These are phyloP conservation scores for Hypholoma sublateritium DNA, from an alignment of 768 basidiomycete species.

Conservation along the genomic window DNA sequence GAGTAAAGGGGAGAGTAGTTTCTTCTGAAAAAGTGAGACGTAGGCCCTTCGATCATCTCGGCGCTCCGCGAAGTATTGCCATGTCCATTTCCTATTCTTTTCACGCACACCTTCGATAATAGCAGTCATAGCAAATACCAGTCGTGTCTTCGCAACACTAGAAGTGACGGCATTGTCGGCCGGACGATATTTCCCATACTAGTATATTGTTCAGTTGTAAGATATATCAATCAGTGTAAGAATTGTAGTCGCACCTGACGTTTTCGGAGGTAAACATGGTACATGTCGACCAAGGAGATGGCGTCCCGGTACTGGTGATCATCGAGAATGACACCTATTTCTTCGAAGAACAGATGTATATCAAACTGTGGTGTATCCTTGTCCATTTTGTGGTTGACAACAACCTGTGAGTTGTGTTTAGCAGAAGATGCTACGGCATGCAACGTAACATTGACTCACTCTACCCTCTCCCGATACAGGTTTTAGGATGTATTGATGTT, in stretches of 20 bases:
- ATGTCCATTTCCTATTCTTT: slow-evolving; percentile 83
- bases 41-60: slow-evolving; percentile 86
- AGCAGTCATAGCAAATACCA: slow-evolving; percentile 77
- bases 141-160: slow-evolving; percentile 66
- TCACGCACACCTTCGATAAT: slow-evolving; percentile 85
- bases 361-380: slow-evolving; percentile 82
- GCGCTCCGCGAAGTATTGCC: slow-evolving; percentile 86
- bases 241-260: slow-evolving; percentile 54
- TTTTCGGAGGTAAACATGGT: slow-evolving; percentile 89
- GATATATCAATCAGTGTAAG: slow-evolving; percentile 1
- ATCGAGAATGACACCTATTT: slow-evolving; percentile 90
- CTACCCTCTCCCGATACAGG: slow-evolving; percentile 95
- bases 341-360: slow-evolving; percentile 84
- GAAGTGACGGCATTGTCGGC: slow-evolving; percentile 53
- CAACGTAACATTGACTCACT: slow-evolving; percentile 39
- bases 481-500: slow-evolving; percentile 92
- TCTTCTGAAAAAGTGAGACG: slow-evolving; percentile 81
- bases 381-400: slow-evolving; percentile 79
- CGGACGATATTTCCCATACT: slow-evolving; percentile 87
- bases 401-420: slow-evolving; percentile 45
- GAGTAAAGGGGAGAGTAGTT: slow-evolving; percentile 51
- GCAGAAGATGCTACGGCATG: slow-evolving; percentile 6
- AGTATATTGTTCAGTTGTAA: slow-evolving; percentile 13
- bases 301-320: slow-evolving; percentile 92
- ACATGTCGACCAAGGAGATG: slow-evolving; percentile 93